These are phyloP conservation scores for Calycina marina DNA, from an alignment of 2,329 filamentous ascomycete species.

Conservation along the genomic window DNA sequence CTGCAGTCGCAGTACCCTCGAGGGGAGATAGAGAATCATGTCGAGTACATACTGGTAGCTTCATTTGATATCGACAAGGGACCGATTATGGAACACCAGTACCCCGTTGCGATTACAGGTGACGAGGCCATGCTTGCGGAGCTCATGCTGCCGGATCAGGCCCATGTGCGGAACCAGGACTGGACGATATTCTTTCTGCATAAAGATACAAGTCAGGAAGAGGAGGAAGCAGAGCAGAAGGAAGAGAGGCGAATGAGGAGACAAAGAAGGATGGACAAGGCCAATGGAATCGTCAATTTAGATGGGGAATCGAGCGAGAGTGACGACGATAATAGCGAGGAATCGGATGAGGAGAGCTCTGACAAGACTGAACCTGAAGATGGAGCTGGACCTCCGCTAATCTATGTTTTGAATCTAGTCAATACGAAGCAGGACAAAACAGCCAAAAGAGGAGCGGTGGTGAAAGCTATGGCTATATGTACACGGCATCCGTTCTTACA, in stretches of 20 bases:
- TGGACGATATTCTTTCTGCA: constrained; percentile 99
- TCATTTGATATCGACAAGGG: constrained; percentile 95
- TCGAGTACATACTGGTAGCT: constrained; percentile 95
- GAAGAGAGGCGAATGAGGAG: constrained; percentile 36
- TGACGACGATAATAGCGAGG: constrained; percentile 35
- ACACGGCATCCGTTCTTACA: constrained; percentile 94
- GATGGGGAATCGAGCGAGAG: constrained; percentile 33
- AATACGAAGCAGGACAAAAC: constrained; percentile 96
- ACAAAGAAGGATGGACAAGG: constrained; percentile 35
- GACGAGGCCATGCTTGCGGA: constrained; percentile 98
- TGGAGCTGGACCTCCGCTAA: constrained; percentile 74
- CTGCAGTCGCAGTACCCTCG: constrained; percentile 63
- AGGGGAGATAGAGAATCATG: constrained; percentile 73
- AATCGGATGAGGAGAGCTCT: constrained; percentile 32
- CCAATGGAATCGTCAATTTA: constrained; percentile 30
- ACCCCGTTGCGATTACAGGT: constrained; percentile 83
- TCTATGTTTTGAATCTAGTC: constrained; percentile 94
- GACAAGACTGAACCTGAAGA: constrained; percentile 50
- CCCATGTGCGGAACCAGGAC: constrained; percentile 85
- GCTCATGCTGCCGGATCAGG: constrained; percentile 95
- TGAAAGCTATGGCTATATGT: constrained; percentile 98
- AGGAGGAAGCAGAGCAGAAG: constrained; percentile 61
- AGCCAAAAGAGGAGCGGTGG: constrained; percentile 82
- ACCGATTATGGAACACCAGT: constrained; percentile 97
- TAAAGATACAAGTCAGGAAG: constrained; percentile 76